Conservation (phyloP, 768 basidiomycete genomes). For the Boletus bicolor region DNA sequence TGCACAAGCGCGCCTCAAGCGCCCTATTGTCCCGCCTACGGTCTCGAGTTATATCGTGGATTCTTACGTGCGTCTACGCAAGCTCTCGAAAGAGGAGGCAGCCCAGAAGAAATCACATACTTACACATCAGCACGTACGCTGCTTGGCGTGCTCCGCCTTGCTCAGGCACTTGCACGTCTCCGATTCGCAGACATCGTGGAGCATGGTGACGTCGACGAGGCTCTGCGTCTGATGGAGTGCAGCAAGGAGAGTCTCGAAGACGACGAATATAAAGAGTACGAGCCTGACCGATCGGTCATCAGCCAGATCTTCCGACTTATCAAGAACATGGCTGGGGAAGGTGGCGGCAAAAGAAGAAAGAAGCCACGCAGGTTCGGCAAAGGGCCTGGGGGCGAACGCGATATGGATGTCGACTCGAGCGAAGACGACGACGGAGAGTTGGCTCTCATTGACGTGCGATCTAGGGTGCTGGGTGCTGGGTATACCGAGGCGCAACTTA, state of each 20-base stretch:
- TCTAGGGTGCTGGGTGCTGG: conserved; percentile 82
- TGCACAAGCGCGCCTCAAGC: conserved; percentile 80
- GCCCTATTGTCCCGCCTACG: conserved; percentile 84
- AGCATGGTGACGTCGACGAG: conserved; percentile 89
- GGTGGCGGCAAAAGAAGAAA: conserved; percentile 38
- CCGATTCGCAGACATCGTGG: conserved; percentile 78
- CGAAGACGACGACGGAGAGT: conserved; percentile 63
- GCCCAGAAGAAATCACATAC: conserved; percentile 84
- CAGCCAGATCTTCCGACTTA: conserved; percentile 85
- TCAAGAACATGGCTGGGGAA: conserved; percentile 76
- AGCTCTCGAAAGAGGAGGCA: conserved; percentile 88
- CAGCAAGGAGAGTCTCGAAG: conserved; percentile 86
- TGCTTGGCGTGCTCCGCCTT: conserved; percentile 91
- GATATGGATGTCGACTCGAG: conserved; percentile 70
- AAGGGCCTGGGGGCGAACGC: conserved; percentile 65
- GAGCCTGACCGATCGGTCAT: conserved; percentile 75
- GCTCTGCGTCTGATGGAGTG: conserved; percentile 96
- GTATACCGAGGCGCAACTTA: conserved; percentile 88
- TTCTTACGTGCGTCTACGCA: conserved; percentile 93
- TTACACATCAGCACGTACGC: conserved; percentile 94
- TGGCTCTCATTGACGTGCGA: conserved; percentile 85
- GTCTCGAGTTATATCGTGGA: conserved; percentile 94
- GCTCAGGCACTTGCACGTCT: conserved; percentile 93
- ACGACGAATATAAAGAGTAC: conserved; percentile 67
- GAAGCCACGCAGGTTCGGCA: conserved; percentile 56